A percentile compares a stretch with the other conserved stretches of the same genome.
phyloP scores from a whole-genome alignment of 768 basidiomycete species.

The Suillus alpinus region DNA sequence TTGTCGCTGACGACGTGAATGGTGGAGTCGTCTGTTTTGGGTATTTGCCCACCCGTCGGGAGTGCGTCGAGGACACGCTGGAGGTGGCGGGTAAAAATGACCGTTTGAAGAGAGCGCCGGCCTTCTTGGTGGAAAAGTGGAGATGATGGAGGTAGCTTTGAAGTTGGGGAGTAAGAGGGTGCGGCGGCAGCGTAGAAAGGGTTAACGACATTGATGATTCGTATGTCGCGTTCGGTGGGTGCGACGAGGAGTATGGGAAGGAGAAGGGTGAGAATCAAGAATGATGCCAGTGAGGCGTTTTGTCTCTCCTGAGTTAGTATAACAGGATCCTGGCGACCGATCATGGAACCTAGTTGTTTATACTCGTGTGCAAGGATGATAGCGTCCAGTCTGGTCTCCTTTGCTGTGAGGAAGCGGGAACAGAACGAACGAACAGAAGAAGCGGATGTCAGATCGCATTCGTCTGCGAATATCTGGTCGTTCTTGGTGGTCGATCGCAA shows the following conservation, averaged over 20 bases:
- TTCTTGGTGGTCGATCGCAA: conserved; percentile 70
- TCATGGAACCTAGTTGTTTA: conserved; percentile 53
- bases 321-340: conserved; percentile 27
- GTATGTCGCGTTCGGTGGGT: conserved; percentile 85
- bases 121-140: conserved; percentile 58
- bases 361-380: conserved; percentile 81
- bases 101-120: conserved; percentile 56
- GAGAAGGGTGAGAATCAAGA: conserved; percentile 74
- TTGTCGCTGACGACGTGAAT: conserved; percentile 39
- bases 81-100: conserved; percentile 71
- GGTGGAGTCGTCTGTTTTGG: conserved; percentile 32
- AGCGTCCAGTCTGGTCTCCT: conserved; percentile 72
- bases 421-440: conserved; percentile 69
- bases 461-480: conserved; percentile 75
- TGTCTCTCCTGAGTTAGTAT: conserved; percentile 41
- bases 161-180: conserved; percentile 36
- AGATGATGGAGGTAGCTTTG: conserved; percentile 23
- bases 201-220: conserved; percentile 83
- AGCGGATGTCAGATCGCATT: conserved; percentile 70
- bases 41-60: conserved; percentile 55
- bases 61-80: conserved; percentile 84
- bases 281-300: conserved; percentile 61
- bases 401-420: conserved; percentile 59
- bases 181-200: conserved; percentile 87
- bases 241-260: conserved; percentile 79